A percentile compares a stretch with the other conserved stretches of the same genome.
Conservation (phyloP, 257 asterid genomes). For the Nicotiana sylvestris region DNA sequence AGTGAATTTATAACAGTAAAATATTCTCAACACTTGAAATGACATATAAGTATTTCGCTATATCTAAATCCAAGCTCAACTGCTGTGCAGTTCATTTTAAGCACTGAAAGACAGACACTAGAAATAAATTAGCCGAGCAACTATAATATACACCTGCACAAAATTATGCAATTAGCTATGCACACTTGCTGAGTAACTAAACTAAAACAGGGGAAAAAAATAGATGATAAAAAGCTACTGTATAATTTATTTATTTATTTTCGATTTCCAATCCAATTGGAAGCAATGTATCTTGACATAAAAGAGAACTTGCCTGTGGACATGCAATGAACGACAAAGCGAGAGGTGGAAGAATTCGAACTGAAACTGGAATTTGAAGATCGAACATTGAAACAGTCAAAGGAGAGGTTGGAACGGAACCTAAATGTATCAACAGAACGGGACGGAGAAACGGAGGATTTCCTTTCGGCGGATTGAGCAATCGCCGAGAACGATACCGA, state of each 20-base stretch:
- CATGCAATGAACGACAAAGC: conserved; percentile 60
- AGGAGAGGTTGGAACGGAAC: conserved; percentile 39
- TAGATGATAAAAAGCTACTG: background rate
- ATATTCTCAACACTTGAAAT: background rate
- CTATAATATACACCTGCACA: background rate
- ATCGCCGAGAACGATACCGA: conserved; percentile 42
- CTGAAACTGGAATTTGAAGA: conserved; percentile 11
- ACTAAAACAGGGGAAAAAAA: background rate
- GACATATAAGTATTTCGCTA: background rate
- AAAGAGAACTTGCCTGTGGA: conserved; percentile 44
- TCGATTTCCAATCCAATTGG: background rate
- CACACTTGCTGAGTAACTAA: background rate
- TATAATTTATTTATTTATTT: background rate
- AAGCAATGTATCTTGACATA: background rate
- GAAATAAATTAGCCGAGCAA: background rate
- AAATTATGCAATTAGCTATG: background rate
- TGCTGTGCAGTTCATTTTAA: background rate
- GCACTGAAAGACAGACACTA: background rate
- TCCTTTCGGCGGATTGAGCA: conserved; percentile 41
- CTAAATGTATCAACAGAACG: conserved; percentile 31
- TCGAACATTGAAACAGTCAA: conserved; percentile 28
- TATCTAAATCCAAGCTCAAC: background rate
- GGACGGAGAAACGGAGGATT: conserved; percentile 16
- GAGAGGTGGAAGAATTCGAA: conserved; percentile 21
- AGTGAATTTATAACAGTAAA: background rate